Evolutionary conservation across 306 rosid species (phyloP).

Genomic region (Pachyrhizus erosus): DNA sequence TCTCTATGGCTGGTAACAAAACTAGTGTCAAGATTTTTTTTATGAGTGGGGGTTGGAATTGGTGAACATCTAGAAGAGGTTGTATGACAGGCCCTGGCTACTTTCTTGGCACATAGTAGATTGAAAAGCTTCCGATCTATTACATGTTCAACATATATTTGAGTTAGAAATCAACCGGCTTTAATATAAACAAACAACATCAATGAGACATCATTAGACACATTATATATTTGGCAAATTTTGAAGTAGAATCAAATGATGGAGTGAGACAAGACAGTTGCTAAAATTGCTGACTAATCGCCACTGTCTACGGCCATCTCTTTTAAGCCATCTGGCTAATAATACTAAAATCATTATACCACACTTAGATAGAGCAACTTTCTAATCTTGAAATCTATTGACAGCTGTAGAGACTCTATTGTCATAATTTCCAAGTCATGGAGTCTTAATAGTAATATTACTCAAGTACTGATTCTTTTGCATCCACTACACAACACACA

Average conservation of each 20-base stretch:
- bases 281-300: neutral
- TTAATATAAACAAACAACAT: constrained; percentile 7
- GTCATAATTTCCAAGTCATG: constrained; percentile 16
- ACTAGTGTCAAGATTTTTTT: neutral
- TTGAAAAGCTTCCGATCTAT: neutral
- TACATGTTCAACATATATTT: neutral
- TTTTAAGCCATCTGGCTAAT: neutral
- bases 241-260: neutral
- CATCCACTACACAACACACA: neutral
- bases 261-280: neutral
- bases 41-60: neutral
- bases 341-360: constrained; percentile 13
- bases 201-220: neutral
- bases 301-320: neutral
- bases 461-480: neutral
- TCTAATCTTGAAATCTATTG: constrained; percentile 13
- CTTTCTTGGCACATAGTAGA: constrained; percentile 2
- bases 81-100: neutral
- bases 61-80: neutral
- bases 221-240: neutral
- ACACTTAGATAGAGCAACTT: neutral
- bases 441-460: neutral
- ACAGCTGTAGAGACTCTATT: neutral
- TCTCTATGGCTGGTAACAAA: neutral
- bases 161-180: constrained; percentile 10